Evolutionary conservation across 371 early-diverging fungal species (phyloP).

Genomic region (Apophysomyces elegans): DNA sequence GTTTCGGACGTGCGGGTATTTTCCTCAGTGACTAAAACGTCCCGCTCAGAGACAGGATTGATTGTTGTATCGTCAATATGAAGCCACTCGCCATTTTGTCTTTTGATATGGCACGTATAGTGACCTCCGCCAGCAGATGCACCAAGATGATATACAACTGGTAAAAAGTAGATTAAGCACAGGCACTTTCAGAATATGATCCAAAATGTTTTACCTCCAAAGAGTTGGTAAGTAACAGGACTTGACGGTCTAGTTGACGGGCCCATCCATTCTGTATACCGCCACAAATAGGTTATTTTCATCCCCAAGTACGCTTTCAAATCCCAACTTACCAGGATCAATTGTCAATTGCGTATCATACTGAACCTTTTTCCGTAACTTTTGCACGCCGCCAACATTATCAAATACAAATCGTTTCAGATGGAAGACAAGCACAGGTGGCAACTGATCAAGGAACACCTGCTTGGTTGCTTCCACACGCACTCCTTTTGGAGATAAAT

Average conservation of each 20-base stretch:
- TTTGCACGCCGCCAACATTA: conserved; percentile 78
- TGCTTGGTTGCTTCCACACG: conserved; percentile 87
- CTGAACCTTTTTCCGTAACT: conserved; percentile 82
- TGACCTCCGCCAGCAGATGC: conserved; percentile 90
- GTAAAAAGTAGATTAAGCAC: conserved; percentile 24
- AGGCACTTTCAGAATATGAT: conserved; percentile 14
- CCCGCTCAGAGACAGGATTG: conserved; percentile 61
- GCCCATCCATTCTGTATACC: conserved; percentile 62
- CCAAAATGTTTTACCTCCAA: conserved; percentile 46
- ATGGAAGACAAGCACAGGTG: conserved; percentile 92
- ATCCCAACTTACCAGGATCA: conserved; percentile 50
- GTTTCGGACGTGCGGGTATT: conserved; percentile 51
- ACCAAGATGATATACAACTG: conserved; percentile 96
- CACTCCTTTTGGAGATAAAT: conserved; percentile 47
- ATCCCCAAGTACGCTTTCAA: no score
- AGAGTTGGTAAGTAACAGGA: conserved; percentile 57
- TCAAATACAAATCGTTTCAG: conserved; percentile 93
- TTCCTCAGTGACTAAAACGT: conserved; percentile 63
- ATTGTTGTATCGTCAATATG: conserved; percentile 91
- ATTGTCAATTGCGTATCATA: conserved; percentile 75
- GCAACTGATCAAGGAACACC: conserved; percentile 79
- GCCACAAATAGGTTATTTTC: no score
- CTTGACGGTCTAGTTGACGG: conserved; percentile 46
- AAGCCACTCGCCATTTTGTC: conserved; percentile 83
- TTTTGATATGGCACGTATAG: conserved; percentile 92